Conservation (phyloP, 257 asterid species). For the Primulina tabacum region DNA sequence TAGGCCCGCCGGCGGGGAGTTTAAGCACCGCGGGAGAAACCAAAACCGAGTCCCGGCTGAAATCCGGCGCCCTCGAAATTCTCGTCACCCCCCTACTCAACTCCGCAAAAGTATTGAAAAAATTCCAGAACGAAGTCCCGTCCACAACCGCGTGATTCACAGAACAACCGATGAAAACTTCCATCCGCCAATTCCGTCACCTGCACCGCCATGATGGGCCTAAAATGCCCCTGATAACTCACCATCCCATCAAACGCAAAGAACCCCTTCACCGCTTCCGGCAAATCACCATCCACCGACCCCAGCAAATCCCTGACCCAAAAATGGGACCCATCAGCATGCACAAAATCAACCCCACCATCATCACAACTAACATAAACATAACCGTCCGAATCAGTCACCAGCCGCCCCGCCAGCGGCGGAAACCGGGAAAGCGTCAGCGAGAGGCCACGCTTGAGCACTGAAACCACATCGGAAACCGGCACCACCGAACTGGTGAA, state of each 20-base stretch:
- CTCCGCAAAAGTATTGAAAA: conserved; percentile 42
- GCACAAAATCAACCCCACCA: conserved; percentile 38
- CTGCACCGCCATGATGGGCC: conserved; percentile 37
- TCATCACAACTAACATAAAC: conserved; percentile 32
- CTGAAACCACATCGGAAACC: conserved; percentile 15
- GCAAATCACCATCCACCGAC: conserved; percentile 22
- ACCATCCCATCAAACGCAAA: conserved; percentile 33
- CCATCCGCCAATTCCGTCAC: conserved; percentile 40
- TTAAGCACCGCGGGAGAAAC: conserved; percentile 50
- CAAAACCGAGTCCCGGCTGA: conserved; percentile 54
- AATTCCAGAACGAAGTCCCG: conserved; percentile 55
- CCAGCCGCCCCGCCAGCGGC: conserved; percentile 50
- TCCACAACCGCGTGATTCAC: conserved; percentile 44
- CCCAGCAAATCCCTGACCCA: conserved; percentile 20
- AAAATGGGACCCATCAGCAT: conserved; percentile 29
- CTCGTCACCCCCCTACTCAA: conserved; percentile 26
- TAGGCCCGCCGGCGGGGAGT: conserved; percentile 57
- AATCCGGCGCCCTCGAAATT: conserved; percentile 42
- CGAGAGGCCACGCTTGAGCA: conserved; percentile 28
- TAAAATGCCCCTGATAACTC: conserved; percentile 33
- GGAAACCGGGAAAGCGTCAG: conserved; percentile 38
- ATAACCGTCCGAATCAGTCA: conserved; percentile 27
- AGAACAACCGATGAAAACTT: conserved; percentile 18
- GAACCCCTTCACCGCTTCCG: conserved; percentile 27
- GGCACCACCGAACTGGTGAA: conserved; percentile 27